A percentile compares a stretch with the other conserved stretches of the same genome.
phyloP scores from a whole-genome alignment of 1,284 basidiomycete genomes.

The Pascua sp. region DNA sequence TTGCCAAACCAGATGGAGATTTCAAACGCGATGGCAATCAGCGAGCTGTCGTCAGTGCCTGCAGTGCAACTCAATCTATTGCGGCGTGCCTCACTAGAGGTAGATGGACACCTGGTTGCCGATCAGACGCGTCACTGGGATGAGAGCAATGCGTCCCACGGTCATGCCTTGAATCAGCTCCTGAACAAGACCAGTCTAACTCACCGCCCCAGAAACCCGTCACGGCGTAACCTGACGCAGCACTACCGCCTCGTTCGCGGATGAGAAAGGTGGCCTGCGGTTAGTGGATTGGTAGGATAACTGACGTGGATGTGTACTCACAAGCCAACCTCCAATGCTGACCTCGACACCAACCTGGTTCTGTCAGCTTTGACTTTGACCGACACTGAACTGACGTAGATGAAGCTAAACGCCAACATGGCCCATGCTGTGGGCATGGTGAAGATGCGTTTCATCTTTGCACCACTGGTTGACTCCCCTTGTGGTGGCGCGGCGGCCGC shows the following conservation, averaged over 20 bases:
- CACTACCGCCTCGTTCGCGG: slow-evolving; percentile 15
- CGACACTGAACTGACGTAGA: slow-evolving; percentile 11
- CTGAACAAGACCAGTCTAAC: no score
- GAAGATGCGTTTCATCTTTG: slow-evolving; percentile 19
- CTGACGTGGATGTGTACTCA: background rate
- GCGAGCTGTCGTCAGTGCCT: slow-evolving; percentile 2
- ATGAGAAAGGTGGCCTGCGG: slow-evolving; percentile 19
- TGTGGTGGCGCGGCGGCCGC: background rate
- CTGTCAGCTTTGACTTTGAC: background rate
- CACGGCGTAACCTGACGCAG: slow-evolving; percentile 18
- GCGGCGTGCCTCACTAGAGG: slow-evolving; percentile 16
- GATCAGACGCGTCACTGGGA: slow-evolving; percentile 25
- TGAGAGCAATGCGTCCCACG: slow-evolving; percentile 19
- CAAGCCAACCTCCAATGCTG: slow-evolving; percentile 8
- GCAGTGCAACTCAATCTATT: background rate
- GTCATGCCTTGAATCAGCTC: slow-evolving; percentile 11
- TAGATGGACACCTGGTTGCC: slow-evolving; percentile 24
- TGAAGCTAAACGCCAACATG: slow-evolving; percentile 11
- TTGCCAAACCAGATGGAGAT: slow-evolving; percentile 60
- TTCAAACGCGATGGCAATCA: slow-evolving; percentile 48
- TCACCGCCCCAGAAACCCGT: slow-evolving; percentile 22
- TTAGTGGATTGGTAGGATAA: background rate
- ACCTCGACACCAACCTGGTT: slow-evolving; percentile 17
- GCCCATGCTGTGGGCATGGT: slow-evolving; percentile 6
- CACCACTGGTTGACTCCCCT: background rate